Evolutionary conservation across 2,329 filamentous ascomycete species (phyloP), one percentile per base, ranked within the genome.

Genomic region (Hirsutella rhossiliensis): DNA sequence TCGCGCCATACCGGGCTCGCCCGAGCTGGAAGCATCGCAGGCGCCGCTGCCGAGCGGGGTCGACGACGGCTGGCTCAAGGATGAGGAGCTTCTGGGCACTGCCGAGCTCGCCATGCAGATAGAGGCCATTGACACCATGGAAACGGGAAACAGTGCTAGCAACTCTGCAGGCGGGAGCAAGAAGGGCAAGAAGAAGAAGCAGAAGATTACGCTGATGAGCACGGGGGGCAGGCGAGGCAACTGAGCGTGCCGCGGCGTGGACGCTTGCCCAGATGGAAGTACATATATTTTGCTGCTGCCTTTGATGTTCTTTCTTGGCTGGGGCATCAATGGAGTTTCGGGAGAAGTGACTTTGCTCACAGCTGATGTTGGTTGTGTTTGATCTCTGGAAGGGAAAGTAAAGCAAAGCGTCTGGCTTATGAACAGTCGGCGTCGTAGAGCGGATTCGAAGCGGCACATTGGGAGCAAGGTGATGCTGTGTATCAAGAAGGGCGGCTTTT

Each of bases 61-160:
- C 11, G 78, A 88, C 48, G 89, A 96, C 58, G 90, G 89, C 0
- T 96, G 89, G 89, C 67, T 90, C 15, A 81, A 85, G 53, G 87
- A 82, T 2, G 86, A 94, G 55, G 80, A 83, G 45, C 78, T 95
- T 45, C 59, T 94, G 15, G 68, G 63, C 1, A 66, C 67, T 4
- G 73, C 76, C 2, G 82, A 87, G 44, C 56, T 81, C 5, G 69
- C 75, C 13, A 60, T 73, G 54, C 76, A 80, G 59, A 68, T 80
- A 55, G 71, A 79, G 54, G 75, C 75, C 3, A 58, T 77, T 43
- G 59, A 71, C 18, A 48, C 71, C 41, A 60, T 69, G 38, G 58
- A 61, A 28, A 51, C 53, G 17, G 54, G 42, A 23, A 48, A 49
- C 8, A 48, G 36, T 5, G 38, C 31, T 12, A 42, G 20, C 11